Conservation (phyloP, 2,329 filamentous ascomycete genomes). For the Trichophyton verrucosum region DNA sequence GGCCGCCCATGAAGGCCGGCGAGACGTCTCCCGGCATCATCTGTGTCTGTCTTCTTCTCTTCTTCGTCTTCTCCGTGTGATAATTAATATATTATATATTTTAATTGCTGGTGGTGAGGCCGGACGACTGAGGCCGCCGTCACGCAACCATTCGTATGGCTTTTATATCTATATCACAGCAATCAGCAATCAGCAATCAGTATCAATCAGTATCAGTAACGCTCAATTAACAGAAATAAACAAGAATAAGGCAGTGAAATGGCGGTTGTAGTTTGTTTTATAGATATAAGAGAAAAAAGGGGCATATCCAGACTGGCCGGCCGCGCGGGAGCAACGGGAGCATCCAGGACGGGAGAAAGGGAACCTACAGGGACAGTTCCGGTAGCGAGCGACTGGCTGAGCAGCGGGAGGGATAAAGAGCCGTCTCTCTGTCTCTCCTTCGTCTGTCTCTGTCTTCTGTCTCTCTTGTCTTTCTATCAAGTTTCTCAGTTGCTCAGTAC, state of each 20-base stretch:
- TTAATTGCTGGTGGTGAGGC: background rate
- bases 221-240: no score
- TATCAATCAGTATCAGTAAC: background rate
- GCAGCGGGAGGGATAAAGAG: background rate
- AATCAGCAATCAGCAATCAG: background rate
- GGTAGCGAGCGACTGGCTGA: background rate
- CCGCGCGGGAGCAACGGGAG: background rate
- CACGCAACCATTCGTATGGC: background rate
- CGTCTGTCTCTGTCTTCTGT: no score
- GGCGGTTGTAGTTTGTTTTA: no score
- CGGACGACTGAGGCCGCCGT: background rate
- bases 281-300: no score
- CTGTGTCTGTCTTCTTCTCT: background rate
- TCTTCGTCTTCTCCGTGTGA: background rate
- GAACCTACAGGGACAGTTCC: background rate
- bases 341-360: background rate
- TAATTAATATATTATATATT: background rate
- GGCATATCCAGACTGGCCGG: no score
- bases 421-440: no score
- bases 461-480: no score
- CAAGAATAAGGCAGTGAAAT: no score
- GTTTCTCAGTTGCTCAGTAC: background rate
- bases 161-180: background rate
- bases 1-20: constrained; percentile 6
- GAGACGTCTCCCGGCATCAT: constrained; percentile 10